Base-by-base conservation (phyloP, 441 rosid species). In the Geranium incanum region DNA sequence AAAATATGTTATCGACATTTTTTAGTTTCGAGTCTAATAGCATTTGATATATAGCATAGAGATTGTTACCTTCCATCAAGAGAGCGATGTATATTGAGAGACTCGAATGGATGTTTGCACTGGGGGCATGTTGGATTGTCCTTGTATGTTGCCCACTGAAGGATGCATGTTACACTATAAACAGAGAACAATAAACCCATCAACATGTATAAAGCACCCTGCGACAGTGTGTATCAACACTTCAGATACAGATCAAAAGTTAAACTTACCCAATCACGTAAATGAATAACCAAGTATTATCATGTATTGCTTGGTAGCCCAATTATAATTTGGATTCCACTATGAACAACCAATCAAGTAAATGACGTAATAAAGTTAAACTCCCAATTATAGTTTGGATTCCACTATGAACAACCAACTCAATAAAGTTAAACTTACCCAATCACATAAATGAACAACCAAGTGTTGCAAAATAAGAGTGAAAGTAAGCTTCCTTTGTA, bases 41-140 rank as follows among this genome's bases (percentile, higher is more conserved):
- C 33, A 23, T 23, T 23, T 23, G 33, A 23, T 55, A 52, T 57
- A 21, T 1, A 60, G 11, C 15, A 0, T 50, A n/a, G 23, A 3
- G 41, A 79, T 62, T 12, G 12, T 52, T 78, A 94, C 99, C 97
- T 82, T 75, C 97, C 99, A 37, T 92, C 97, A 0, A 94, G 94
- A 0, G 87, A 62, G 5, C 97, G 91, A 80, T 92, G 97, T 66
- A 92, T 82, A 74, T 84, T 85, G 71, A 94, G 97, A 77, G 79
- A 89, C 76, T 90, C 91, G 60, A 94, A 89, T n/a, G 95, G 99
- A 81, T 78, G 81, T 73, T 94, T 94, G 73, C 97, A 94, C 79
- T 94, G 97, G 76, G 99, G 99, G 66, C 99, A 94, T 5, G 84
- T 87, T 21, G 85, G 89, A 16, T 79, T 82, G 83, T 86, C 76